A percentile compares a stretch with the other conserved stretches of the same genome.
phyloP scores from a whole-genome alignment of 257 asterid genomes.

The Knoxia roxburghii region DNA sequence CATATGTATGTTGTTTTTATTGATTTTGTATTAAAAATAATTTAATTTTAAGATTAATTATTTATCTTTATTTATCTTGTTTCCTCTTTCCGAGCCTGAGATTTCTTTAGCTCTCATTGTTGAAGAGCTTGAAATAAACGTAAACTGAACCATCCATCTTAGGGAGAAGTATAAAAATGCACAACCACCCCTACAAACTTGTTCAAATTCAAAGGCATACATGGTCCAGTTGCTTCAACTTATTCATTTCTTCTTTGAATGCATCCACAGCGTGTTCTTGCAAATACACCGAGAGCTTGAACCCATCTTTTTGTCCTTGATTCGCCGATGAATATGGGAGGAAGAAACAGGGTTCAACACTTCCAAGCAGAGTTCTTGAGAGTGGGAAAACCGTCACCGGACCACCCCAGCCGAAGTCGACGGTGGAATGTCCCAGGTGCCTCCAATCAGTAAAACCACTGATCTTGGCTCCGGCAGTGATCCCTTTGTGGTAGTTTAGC shows the following conservation, averaged over 20 bases:
- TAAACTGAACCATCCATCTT: no score
- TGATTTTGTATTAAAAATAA: no score
- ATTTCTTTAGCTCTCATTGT: no score
- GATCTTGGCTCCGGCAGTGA: slow-evolving; percentile 53
- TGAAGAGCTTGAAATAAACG: no score
- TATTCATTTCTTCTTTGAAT: slow-evolving; percentile 48
- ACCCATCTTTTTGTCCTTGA: slow-evolving; percentile 38
- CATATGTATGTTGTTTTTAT: no score
- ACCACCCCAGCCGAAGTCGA: slow-evolving; percentile 87
- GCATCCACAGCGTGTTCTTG: slow-evolving; percentile 41
- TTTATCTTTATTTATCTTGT: no score
- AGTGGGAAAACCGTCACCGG: slow-evolving; percentile 66
- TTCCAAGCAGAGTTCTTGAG: slow-evolving; percentile 57
- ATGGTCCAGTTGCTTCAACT: slow-evolving; percentile 8
- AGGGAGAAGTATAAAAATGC: no score
- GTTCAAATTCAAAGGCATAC: slow-evolving; percentile 5
- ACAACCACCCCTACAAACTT: no score
- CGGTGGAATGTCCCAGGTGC: slow-evolving; percentile 85
- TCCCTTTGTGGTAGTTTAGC: slow-evolving; percentile 51
- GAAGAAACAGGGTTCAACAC: slow-evolving; percentile 68
- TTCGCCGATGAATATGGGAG: slow-evolving; percentile 43
- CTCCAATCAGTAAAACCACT: slow-evolving; percentile 93
- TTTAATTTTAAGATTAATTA: no score
- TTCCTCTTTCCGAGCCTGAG: no score
- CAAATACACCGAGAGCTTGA: slow-evolving; percentile 55